Percentiles rank a stretch among this genome's conserved stretches.
phyloP scores from a whole-genome alignment of 495 filamentous ascomycete species.

The Tuber aestivum region DNA sequence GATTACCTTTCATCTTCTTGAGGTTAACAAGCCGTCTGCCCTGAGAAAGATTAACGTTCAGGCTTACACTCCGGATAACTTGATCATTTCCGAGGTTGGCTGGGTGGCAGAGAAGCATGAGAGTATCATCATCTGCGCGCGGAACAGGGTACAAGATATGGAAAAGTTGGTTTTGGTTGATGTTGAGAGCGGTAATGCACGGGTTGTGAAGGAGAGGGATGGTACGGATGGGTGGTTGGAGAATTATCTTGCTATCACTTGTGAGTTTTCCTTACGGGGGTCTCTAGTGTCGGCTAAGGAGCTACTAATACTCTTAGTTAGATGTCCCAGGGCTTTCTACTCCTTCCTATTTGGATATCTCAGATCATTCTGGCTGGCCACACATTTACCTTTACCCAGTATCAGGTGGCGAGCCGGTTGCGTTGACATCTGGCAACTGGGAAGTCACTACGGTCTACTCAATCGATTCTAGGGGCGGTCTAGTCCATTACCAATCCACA shows the following conservation, averaged over 20 bases:
- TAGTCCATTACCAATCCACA: slow-evolving; percentile 56
- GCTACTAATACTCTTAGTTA: slow-evolving; percentile 15
- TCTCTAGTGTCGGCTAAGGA: background rate
- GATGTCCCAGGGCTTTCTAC: too few species aligned
- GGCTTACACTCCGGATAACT: slow-evolving; percentile 49
- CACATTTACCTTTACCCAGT: slow-evolving; percentile 55
- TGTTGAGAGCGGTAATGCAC: slow-evolving; percentile 36
- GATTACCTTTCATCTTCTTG: slow-evolving; percentile 49
- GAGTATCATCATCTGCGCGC: slow-evolving; percentile 52
- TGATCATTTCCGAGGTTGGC: slow-evolving; percentile 54
- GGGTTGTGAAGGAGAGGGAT: slow-evolving; percentile 50
- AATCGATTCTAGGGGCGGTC: slow-evolving; percentile 48
- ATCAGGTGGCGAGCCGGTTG: slow-evolving; percentile 45
- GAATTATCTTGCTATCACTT: slow-evolving; percentile 50
- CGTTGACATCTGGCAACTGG: slow-evolving; percentile 54
- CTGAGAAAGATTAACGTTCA: slow-evolving; percentile 43
- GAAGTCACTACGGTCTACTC: slow-evolving; percentile 51
- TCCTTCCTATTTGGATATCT: too few species aligned
- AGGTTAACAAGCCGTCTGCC: slow-evolving; percentile 42
- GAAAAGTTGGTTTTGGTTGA: slow-evolving; percentile 53
- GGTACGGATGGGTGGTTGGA: slow-evolving; percentile 56
- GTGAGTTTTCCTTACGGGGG: background rate
- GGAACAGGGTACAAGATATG: slow-evolving; percentile 54
- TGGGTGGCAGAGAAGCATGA: slow-evolving; percentile 53
- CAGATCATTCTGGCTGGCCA: slow-evolving; percentile 52